These are phyloP conservation scores for Rosa multiflora DNA, from an alignment of 306 rosid genomes.

Conservation along the genomic window DNA sequence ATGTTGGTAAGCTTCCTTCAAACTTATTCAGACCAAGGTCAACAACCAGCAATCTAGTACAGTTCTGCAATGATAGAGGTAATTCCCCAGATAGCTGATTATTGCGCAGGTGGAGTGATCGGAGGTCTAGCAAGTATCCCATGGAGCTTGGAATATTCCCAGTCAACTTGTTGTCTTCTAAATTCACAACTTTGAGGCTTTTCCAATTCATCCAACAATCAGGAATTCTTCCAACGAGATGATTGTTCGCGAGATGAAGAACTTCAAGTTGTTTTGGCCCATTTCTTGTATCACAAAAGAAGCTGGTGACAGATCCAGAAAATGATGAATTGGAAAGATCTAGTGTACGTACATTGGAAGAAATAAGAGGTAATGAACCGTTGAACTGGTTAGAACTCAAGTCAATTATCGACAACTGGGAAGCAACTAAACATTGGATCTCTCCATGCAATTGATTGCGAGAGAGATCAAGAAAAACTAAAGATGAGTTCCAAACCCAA, in stretches of 20 bases:
- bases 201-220: conserved; percentile 28
- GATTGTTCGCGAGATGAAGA: conserved; percentile 14
- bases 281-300: background rate
- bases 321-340: conserved; percentile 13
- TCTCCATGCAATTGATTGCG: no score
- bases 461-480: conserved; percentile 3
- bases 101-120: conserved; percentile 10
- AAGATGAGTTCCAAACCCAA: conserved; percentile 37
- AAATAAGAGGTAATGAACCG: background rate
- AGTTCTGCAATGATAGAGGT: conserved; percentile 2
- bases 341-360: background rate
- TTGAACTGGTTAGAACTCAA: conserved; percentile 6
- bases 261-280: background rate
- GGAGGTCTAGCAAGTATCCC: background rate
- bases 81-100: conserved; percentile 26
- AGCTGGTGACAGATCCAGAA: conserved; percentile 12
- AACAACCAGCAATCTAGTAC: background rate
- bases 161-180: conserved; percentile 30
- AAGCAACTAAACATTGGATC: background rate
- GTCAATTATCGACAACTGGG: background rate
- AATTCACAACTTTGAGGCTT: background rate
- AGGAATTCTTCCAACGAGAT: conserved; percentile 24
- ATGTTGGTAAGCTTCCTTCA: conserved; percentile 14
- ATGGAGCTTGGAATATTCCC: conserved; percentile 48
- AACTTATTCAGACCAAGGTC: conserved; percentile 14